These are phyloP conservation scores for Leccinum subrobustum DNA, from an alignment of 1,284 basidiomycete genomes.

Conservation along the genomic window DNA sequence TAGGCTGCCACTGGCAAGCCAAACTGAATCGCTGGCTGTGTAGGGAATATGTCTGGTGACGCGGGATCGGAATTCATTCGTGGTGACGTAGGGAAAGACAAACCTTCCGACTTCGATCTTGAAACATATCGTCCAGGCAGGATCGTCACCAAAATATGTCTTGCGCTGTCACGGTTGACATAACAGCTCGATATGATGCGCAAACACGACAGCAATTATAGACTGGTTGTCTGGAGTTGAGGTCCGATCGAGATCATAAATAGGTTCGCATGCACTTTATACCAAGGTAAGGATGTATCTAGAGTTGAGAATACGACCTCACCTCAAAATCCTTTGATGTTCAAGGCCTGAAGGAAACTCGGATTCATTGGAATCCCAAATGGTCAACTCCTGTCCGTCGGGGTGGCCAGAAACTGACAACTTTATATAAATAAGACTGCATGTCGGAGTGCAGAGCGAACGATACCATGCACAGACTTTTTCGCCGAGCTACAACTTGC, in stretches of 20 bases:
- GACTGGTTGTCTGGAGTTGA: constrained; percentile 86
- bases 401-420: constrained; percentile 51
- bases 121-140: constrained; percentile 77
- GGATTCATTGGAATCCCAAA: constrained; percentile 94
- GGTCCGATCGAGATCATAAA: constrained; percentile 88
- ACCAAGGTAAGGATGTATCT: not conserved
- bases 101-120: constrained; percentile 72
- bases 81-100: constrained; percentile 6
- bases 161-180: constrained; percentile 74
- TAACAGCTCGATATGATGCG: constrained; percentile 74
- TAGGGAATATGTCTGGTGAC: constrained; percentile 65
- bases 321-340: constrained; percentile 64
- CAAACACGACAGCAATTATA: constrained; percentile 84
- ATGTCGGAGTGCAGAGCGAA: constrained; percentile 3
- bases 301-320: constrained; percentile 17
- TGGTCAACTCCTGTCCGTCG: constrained; percentile 76
- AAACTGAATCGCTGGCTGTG: constrained; percentile 82
- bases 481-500: constrained; percentile 86
- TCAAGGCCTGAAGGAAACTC: constrained; percentile 91
- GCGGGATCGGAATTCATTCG: constrained; percentile 1
- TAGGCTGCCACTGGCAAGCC: constrained; percentile 79
- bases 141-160: constrained; percentile 82
- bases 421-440: constrained; percentile 9
- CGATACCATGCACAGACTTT: constrained; percentile 76
- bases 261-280: constrained; percentile 43